Conservation (phyloP, 208 protist species). For the Wallacemonas sp. region DNA sequence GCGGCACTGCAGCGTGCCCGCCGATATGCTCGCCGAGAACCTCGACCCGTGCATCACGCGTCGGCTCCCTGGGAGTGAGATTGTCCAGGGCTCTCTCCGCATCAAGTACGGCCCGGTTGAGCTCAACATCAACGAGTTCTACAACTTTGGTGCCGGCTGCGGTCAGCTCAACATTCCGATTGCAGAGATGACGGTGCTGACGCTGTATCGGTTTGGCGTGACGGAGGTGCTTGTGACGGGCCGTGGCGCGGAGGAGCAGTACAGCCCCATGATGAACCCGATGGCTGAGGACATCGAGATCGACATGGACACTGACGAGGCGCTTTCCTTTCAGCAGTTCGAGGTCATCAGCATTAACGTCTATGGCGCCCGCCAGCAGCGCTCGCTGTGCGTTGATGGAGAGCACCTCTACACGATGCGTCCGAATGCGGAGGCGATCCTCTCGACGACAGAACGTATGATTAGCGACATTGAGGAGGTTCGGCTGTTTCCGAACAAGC, state of each 20-base stretch:
- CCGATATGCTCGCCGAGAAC: constrained; percentile 79
- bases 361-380: constrained; percentile 80
- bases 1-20: constrained; percentile 66
- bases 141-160: constrained; percentile 84
- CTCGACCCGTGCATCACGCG: constrained; percentile 67
- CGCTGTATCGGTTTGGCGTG: constrained; percentile 84
- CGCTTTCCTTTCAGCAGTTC: constrained; percentile 81
- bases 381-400: constrained; percentile 79
- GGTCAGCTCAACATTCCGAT: constrained; percentile 75
- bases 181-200: constrained; percentile 81
- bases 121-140: constrained; percentile 87
- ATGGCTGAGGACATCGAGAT: constrained; percentile 71
- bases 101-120: constrained; percentile 85
- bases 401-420: constrained; percentile 84
- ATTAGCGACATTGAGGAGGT: constrained; percentile 85
- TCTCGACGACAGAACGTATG: constrained; percentile 61
- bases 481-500: constrained; percentile 53
- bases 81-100: constrained; percentile 79
- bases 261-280: not conserved
- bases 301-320: constrained; percentile 78
- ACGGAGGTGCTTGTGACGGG: constrained; percentile 78
- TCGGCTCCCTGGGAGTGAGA: constrained; percentile 59
- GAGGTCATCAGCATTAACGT: constrained; percentile 83
- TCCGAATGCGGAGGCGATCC: constrained; percentile 50
- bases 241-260: constrained; percentile 62